These are phyloP conservation scores for Limtongia smithiae DNA, from an alignment of 805 yeast genomes.

Conservation along the genomic window DNA sequence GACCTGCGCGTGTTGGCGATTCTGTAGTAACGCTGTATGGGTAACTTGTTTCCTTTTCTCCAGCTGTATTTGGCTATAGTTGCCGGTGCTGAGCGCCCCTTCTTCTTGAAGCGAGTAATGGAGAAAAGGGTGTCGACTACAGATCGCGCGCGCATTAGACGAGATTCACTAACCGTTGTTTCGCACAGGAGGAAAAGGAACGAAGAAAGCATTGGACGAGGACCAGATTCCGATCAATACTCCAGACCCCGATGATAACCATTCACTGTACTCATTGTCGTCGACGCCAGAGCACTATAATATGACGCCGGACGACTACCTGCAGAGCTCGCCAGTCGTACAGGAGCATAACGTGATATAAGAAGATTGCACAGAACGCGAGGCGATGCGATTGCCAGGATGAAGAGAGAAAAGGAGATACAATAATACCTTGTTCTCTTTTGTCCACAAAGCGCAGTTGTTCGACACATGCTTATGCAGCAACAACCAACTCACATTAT, in stretches of 20 bases:
- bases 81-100: neutral
- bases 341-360: no score
- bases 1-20: neutral
- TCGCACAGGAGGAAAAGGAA: neutral
- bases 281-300: conserved; percentile 3
- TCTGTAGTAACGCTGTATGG: neutral
- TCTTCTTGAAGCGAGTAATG: no score
- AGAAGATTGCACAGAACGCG: no score
- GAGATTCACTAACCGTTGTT: conserved; percentile 2
- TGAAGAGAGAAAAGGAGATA: no score
- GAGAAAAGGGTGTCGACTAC: no score
- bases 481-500: no score
- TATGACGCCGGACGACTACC: conserved; percentile 1
- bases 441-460: no score
- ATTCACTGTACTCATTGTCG: conserved; percentile 5
- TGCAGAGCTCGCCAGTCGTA: conserved; percentile 11
- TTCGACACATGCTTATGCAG: no score
- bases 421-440: no score
- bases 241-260: conserved; percentile 9
- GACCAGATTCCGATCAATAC: conserved; percentile 20
- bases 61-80: neutral
- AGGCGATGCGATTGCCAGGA: no score
- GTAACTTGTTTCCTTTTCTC: neutral
- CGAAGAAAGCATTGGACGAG: conserved; percentile 2
- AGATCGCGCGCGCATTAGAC: no score